A percentile compares a stretch with the other conserved stretches of the same genome.
These are phyloP conservation scores for Fusarium devonianum DNA, from an alignment of 2,329 filamentous ascomycete genomes.

Conservation along the genomic window DNA sequence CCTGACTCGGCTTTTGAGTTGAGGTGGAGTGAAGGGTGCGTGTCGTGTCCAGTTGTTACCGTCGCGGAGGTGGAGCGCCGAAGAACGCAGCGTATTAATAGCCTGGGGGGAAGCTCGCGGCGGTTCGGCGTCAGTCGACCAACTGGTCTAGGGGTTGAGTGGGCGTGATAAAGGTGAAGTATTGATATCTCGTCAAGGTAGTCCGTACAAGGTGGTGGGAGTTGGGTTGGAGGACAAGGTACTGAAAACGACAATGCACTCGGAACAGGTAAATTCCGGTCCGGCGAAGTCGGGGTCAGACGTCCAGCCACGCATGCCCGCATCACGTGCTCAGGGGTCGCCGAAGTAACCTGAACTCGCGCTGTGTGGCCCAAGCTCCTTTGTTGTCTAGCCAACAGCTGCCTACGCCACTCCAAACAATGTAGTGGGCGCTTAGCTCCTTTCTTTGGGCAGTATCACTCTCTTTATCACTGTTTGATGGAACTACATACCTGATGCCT, in stretches of 20 bases:
- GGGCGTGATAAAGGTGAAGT: conserved; percentile 38
- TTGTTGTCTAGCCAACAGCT: conserved; percentile 34
- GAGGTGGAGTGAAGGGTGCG: conserved; percentile 37
- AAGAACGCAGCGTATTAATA: conserved; percentile 37
- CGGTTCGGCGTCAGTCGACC: conserved; percentile 34
- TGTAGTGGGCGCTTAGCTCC: conserved; percentile 9
- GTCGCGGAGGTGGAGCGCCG: conserved; percentile 30
- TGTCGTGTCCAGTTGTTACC: conserved; percentile 36
- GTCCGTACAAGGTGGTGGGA: conserved; percentile 38
- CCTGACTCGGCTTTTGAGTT: conserved; percentile 27
- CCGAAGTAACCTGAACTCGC: background rate
- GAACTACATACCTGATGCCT: conserved; percentile 21
- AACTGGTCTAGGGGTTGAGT: conserved; percentile 21
- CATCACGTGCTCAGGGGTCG: conserved; percentile 40
- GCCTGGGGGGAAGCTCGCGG: conserved; percentile 35
- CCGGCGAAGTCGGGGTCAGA: conserved; percentile 27
- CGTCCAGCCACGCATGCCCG: conserved; percentile 16
- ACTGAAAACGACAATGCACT: conserved; percentile 44
- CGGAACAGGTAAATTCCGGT: conserved; percentile 43
- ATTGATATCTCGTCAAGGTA: conserved; percentile 41
- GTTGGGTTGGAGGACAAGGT: conserved; percentile 45
- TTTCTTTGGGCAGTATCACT: conserved; percentile 7
- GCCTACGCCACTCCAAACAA: conserved; percentile 34
- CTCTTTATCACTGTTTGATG: conserved; percentile 28
- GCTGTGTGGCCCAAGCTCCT: conserved; percentile 7